A percentile compares a stretch with the other conserved stretches of the same genome.
Conservation (phyloP, 768 basidiomycete genomes). For the Leccinum uliginosum region DNA sequence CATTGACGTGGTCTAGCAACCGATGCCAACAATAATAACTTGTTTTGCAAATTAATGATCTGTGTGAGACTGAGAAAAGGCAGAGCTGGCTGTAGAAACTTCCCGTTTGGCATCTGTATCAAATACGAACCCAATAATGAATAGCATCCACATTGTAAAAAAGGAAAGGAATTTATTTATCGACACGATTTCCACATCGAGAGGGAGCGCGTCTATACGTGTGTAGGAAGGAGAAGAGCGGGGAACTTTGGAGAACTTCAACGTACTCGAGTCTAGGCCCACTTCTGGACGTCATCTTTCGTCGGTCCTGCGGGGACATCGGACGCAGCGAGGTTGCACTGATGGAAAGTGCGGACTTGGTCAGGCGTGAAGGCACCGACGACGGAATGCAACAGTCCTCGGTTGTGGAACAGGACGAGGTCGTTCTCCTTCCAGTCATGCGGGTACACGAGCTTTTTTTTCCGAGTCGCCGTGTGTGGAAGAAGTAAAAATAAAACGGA, state of each 20-base stretch:
- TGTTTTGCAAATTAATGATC: conserved; percentile 14
- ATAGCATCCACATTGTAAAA: background rate
- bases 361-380: conserved; percentile 56
- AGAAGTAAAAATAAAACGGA: background rate
- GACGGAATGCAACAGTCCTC: conserved; percentile 63
- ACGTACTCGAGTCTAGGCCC: conserved; percentile 31
- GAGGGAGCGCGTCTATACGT: background rate
- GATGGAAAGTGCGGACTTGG: conserved; percentile 49
- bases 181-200: background rate
- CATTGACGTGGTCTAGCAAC: background rate
- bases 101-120: background rate
- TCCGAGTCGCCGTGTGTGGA: background rate
- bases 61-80: conserved; percentile 6
- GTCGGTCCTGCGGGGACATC: conserved; percentile 46
- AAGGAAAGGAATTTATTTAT: background rate
- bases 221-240: background rate
- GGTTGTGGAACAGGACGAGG: conserved; percentile 69
- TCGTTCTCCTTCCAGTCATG: conserved; percentile 79
- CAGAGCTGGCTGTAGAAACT: background rate
- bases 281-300: conserved; percentile 40
- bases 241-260: background rate
- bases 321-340: conserved; percentile 56
- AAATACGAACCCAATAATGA: conserved; percentile 3
- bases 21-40: background rate
- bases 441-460: conserved; percentile 63